A percentile compares a stretch with the other conserved stretches of the same genome.
These are phyloP conservation scores for Yarrowia alimentaria DNA, from an alignment of 805 yeast species.

Conservation along the genomic window DNA sequence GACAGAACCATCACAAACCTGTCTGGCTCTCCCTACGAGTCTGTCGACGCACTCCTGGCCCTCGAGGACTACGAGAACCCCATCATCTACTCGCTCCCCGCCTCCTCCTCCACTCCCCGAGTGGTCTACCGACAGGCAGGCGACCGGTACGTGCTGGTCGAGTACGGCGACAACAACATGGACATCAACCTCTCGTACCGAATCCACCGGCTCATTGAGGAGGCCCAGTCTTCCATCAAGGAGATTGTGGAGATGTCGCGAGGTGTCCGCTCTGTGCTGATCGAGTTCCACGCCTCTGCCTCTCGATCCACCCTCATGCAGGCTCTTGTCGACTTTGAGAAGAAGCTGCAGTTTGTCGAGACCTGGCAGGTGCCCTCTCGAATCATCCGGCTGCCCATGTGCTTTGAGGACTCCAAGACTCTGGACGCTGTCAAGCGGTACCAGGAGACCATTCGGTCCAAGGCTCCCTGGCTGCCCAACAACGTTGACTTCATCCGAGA, in stretches of 20 bases:
- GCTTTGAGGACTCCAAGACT: constrained; percentile 89
- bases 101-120: constrained; percentile 55
- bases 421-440: constrained; percentile 87
- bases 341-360: constrained; percentile 66
- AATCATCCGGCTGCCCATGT: constrained; percentile 85
- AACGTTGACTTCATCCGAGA: constrained; percentile 93
- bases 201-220: constrained; percentile 74
- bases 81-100: constrained; percentile 53
- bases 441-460: constrained; percentile 86
- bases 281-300: constrained; percentile 73
- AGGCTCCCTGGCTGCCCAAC: constrained; percentile 97
- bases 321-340: constrained; percentile 69
- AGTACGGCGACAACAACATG: constrained; percentile 86
- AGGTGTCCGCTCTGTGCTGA: constrained; percentile 91
- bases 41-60: constrained; percentile 59
- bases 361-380: constrained; percentile 87
- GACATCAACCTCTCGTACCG: constrained; percentile 84
- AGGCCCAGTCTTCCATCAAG: constrained; percentile 61
- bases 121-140: constrained; percentile 95
- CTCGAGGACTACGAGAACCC: constrained; percentile 70
- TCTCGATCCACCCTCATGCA: constrained; percentile 62
- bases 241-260: constrained; percentile 96
- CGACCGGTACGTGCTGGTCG: constrained; percentile 86
- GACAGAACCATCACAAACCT: constrained; percentile 45
- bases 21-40: constrained; percentile 48